Evolutionary conservation across 2,329 filamentous ascomycete genomes (phyloP), one percentile per base, ranked within the genome.

Genomic region (Fusarium camptoceras): DNA sequence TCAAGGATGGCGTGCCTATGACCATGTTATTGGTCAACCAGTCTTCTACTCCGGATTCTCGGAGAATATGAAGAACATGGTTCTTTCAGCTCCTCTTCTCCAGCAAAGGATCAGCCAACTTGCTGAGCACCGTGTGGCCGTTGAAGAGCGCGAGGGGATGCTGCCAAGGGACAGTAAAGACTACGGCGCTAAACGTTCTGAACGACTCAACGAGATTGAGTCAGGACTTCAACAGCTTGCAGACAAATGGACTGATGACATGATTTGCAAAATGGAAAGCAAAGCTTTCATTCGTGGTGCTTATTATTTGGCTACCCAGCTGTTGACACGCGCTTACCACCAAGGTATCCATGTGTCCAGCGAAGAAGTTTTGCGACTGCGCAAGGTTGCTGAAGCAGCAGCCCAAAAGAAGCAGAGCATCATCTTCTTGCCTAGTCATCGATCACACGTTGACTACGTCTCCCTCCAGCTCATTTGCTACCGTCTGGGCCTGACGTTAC

Each of bases 261-360:
- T 99, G 96, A 98, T 99, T 67, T 98, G 95, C 87, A 99, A 99
- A 82, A 95, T 98, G 86, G 96, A 99, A 81, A 97, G 92, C 84
- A 97, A 94, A 78, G 84, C 88, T 4, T 98, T 98, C 77, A 97
- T 99, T 73, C 86, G 96, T 50, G 89, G 93, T 25, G 95, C 96
- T 48, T 98, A 98, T 78, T 99, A 98, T 78, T 78, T 97, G 41
- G 86, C 85, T 49, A 97, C 94, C 2, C 95, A 98, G 81, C 85
- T 98, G 48, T 84, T 98, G 66, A 97, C 95, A 7, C 85, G 96
- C 65, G 95, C 96, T 8, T 99, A 99, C 79, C 94, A 98, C 76
- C 95, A 98, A 83, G 96, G 93, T 12, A 97, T 99, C 55, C 96
- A 99, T 79, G 94, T 98, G 28, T 97, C 93, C 2, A 97, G 93